Evolutionary conservation across 148 eudicot genomes (phyloP), one percentile per base, ranked within the genome.

Genomic region (Persicaria tinctoria): DNA sequence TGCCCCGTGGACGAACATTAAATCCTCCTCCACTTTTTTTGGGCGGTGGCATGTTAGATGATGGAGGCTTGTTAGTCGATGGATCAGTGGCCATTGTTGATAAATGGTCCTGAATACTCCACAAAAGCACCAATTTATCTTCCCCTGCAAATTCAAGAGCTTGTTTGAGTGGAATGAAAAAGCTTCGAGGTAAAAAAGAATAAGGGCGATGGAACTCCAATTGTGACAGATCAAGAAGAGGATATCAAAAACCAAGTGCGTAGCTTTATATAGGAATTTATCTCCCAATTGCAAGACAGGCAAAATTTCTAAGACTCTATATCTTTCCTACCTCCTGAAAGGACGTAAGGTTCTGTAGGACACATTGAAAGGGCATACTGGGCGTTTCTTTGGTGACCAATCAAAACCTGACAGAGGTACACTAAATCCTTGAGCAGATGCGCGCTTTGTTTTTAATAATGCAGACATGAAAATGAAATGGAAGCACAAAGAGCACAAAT

Each of bases 321-420:
- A 32, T 66, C 23, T 41, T 78, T 54, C 81, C 45, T 75, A 95
- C 99, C 99, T 87, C 98, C 97, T 82, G 97, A 92, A 57, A 92
- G 99, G 73, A 95, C 99, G 82, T 84, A 88, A 62, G 97, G 97
- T 78, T 92, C 97, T 55, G 86, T 83, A 41, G 87, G 96, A 80
- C 93, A 90, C 93, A 89, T 90, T 32, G 92, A 92, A 77, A 95
- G 93, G 59, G 99, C 99, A 88, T 84, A 95, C 84, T 95, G 96
- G 0, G 97, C 99, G 80, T 95, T 92, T 77, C 92, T 97, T 77
- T 87, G 80, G 80, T 95, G 99, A 50, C 99, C 96, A 32, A 91
- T 85, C 85, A 95, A 80, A 48, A 95, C 84, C 99, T 95, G 77
- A 72, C 76, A 75, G 70, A 70, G 53, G 44, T 51, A 44, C 47